Base-by-base conservation (phyloP, 305 asterid genomes). In the Rubia balearica region DNA sequence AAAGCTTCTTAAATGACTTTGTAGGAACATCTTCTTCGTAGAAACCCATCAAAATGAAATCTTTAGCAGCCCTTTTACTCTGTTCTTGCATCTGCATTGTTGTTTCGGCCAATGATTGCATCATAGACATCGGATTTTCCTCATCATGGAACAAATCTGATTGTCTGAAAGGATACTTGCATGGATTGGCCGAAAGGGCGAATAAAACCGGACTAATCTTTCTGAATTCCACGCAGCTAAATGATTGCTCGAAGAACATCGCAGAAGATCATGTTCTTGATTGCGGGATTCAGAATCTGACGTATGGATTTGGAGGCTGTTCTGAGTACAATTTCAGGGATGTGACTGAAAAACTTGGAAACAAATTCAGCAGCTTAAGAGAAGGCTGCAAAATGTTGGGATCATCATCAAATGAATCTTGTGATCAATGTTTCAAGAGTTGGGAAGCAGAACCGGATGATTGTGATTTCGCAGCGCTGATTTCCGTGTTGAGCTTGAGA, bases 211-310 rank as follows among this genome's bases (percentile, higher is more conserved):
- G 90, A 45, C 70, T 17, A n/a, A 74, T 87, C 49, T 88, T 85
- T 46, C 76, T 85, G 60, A 85, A 78, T 56, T 65, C 65, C 63
- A 81, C 82, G 22, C 68, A 85, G 79, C 86, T 84, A 38, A 69
- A 57, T n/a, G 76, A 65, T 21, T 90, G 96, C 68, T 64, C 79
- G 21, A 67, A 30, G 70, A 40, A 73, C 60, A 40, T 75, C 60
- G 21, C 42, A 75, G 53, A 76, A 67, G 73, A 78, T 30, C 33
- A 75, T 60, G 66, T 10, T 40, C 65, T 46, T 22, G 67, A 57
- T 36, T 85, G 96, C 83, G 93, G 91, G 45, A 70, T 88, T 51
- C 83, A 81, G 70, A 85, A 83, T 82, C 81, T 90, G 46, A 82
- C 81, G 5, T 75, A 84, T 57, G 96, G 93, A 41, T 46, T 57